phyloP scores from a whole-genome alignment of 2,329 filamentous ascomycete species.

The Talaromyces piceae region DNA sequence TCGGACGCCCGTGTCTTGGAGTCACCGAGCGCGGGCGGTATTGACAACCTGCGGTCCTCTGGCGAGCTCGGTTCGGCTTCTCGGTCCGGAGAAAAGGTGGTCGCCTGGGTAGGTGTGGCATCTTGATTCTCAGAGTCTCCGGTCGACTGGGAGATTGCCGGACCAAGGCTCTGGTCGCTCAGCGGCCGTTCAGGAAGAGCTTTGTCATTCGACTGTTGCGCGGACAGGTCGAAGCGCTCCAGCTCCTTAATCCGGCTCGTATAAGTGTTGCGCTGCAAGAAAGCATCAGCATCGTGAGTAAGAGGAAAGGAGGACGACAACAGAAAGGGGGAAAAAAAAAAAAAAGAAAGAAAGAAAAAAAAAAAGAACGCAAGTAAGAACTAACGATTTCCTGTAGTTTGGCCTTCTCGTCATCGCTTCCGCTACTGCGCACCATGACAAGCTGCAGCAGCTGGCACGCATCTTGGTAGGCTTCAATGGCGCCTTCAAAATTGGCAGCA shows the following conservation, averaged over 20 bases:
- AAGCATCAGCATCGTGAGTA: constrained; percentile 14
- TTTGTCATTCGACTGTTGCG: constrained; percentile 53
- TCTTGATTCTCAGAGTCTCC: neutral
- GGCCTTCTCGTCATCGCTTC: constrained; percentile 69
- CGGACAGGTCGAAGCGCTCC: constrained; percentile 56
- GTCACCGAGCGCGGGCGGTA: neutral
- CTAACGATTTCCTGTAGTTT: constrained; percentile 92
- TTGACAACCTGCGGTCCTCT: neutral
- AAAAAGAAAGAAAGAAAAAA: too few relatives aligned
- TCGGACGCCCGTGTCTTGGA: neutral
- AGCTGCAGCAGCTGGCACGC: constrained; percentile 82
- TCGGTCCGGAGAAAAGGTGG: neutral
- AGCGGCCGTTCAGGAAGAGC: constrained; percentile 65
- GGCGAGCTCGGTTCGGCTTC: neutral
- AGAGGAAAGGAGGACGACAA: neutral
- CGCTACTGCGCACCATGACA: constrained; percentile 76
- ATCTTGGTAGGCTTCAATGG: constrained; percentile 82
- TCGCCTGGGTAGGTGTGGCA: neutral
- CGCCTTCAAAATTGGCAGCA: constrained; percentile 87
- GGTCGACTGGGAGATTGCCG: neutral
- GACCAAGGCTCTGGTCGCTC: constrained; percentile 40
- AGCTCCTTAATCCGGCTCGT: constrained; percentile 83
- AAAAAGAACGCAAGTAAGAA: too few relatives aligned
- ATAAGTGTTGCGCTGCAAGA: constrained; percentile 70
- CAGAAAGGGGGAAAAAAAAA: too few relatives aligned